Evolutionary conservation across 2,329 filamentous ascomycete species (phyloP).

Genomic region (Fusarium sp.): DNA sequence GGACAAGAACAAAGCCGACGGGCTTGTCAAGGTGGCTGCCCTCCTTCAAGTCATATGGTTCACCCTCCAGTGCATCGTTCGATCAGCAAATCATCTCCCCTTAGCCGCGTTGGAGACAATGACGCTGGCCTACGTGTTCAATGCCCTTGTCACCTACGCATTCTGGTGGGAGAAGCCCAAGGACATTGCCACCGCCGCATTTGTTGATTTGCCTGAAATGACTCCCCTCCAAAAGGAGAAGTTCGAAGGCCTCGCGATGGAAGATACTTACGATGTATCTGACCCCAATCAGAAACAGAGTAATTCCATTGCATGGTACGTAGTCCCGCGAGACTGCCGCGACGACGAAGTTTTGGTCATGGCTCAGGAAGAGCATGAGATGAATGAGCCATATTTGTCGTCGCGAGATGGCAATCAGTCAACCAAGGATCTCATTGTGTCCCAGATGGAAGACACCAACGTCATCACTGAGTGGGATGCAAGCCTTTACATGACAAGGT

Average conservation of each 20-base stretch:
- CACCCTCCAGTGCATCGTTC: conserved; percentile 5
- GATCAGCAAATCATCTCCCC: neutral
- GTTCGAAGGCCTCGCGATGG: conserved; percentile 16
- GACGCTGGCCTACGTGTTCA: conserved; percentile 16
- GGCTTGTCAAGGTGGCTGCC: conserved; percentile 8
- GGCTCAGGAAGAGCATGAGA: neutral
- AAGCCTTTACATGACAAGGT: conserved; percentile 19
- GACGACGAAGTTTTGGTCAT: conserved; percentile 11
- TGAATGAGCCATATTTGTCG: neutral
- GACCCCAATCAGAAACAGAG: neutral
- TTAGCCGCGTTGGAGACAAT: conserved; percentile 17
- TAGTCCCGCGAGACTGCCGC: conserved; percentile 14
- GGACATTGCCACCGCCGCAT: conserved; percentile 9
- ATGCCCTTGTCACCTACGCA: conserved; percentile 3
- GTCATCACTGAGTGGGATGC: conserved; percentile 19
- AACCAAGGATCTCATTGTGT: neutral
- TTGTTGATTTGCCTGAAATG: conserved; percentile 6
- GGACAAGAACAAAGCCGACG: conserved; percentile 19
- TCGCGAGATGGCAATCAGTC: neutral
- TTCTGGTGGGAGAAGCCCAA: conserved; percentile 25
- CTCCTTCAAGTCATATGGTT: conserved; percentile 16
- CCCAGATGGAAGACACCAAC: neutral
- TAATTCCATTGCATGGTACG: conserved; percentile 13
- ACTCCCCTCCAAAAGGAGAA: neutral
- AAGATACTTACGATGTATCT: conserved; percentile 10